Conservation (phyloP, 371 early-diverging fungal genomes). For the Circinella minor region DNA sequence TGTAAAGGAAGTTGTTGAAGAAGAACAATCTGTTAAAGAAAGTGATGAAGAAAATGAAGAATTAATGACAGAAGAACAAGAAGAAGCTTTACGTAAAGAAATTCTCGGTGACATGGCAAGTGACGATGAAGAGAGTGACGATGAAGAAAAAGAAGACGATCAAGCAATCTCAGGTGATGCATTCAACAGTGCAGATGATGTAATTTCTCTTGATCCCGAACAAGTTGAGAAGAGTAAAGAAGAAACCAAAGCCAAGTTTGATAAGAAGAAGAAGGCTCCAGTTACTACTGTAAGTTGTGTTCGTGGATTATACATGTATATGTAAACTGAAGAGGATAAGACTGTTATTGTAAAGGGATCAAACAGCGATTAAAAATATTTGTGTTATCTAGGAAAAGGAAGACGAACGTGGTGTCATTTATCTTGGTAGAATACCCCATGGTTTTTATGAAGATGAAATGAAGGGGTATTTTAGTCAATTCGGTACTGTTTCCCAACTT, state of each 20-base stretch:
- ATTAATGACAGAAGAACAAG: conserved; percentile 46
- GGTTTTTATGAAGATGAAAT: conserved; percentile 96
- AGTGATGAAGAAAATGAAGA: conserved; percentile 37
- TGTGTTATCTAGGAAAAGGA: conserved; percentile 1
- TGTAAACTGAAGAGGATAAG: no score
- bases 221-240: conserved; percentile 41
- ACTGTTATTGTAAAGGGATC: no score
- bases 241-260: conserved; percentile 36
- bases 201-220: conserved; percentile 45
- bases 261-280: conserved; percentile 36
- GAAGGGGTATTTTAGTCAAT: conserved; percentile 88
- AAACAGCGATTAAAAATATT: no score
- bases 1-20: conserved; percentile 14
- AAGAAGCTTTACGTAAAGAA: conserved; percentile 46
- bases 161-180: conserved; percentile 41
- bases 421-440: conserved; percentile 91
- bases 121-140: conserved; percentile 47
- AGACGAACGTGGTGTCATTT: conserved; percentile 72
- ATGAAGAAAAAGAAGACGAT: conserved; percentile 26
- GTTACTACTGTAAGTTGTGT: conserved; percentile 23
- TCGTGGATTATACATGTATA: not conserved
- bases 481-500: conserved; percentile 83
- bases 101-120: conserved; percentile 55
- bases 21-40: conserved; percentile 7
- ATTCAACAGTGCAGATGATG: conserved; percentile 41